Evolutionary conservation across 495 filamentous ascomycete genomes (phyloP), one percentile per base, ranked within the genome.

Genomic region (Xylaria bambusicola): DNA sequence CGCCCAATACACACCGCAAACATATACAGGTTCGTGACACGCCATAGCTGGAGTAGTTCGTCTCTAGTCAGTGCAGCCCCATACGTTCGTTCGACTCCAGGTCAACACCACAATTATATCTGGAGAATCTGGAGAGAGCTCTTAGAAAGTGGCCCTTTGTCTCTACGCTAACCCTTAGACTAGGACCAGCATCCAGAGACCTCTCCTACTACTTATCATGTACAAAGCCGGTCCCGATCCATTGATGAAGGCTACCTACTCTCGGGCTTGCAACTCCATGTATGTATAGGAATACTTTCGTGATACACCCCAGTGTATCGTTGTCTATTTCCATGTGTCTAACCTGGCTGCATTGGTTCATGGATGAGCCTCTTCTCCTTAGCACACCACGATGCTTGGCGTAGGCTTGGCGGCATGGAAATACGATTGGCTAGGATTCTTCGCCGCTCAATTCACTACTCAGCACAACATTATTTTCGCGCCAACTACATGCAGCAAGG

Each of bases 291-390:
- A 31, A 31, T 31, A 49, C 46, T 27, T 6, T 10, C 27, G 2
- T 13, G 15, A 12, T 49, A n/a, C 33, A 50, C 47, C 18, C 6
- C 5, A 31, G 29, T 33, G 29, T 33, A 33, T 33, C 29, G 29
- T 33, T 38, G 36, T 38, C 36, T 38, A 6, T 38, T 15, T 21
- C 48, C n/a, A 40, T 6, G 36, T 38, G 20, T 26, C 33, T 24
- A 38, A 40, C 23, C 35, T 27, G 33, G 50, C 20, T 23, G 50
- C 29, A 35, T 41, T 35, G 21, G 15, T 52, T 23, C 4, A 40
- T 38, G 21, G 50, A 40, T 23, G 50, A 52, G 31, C 35, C 50
- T 52, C 35, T 35, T 52, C 50, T 52, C 40, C 15, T 35, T 26
- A 40, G 50, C 26, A 40, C 33, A 52, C 29, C 10, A 33, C 29